These are phyloP conservation scores for Carpinus viminea DNA, from an alignment of 306 rosid species.

Conservation along the genomic window DNA sequence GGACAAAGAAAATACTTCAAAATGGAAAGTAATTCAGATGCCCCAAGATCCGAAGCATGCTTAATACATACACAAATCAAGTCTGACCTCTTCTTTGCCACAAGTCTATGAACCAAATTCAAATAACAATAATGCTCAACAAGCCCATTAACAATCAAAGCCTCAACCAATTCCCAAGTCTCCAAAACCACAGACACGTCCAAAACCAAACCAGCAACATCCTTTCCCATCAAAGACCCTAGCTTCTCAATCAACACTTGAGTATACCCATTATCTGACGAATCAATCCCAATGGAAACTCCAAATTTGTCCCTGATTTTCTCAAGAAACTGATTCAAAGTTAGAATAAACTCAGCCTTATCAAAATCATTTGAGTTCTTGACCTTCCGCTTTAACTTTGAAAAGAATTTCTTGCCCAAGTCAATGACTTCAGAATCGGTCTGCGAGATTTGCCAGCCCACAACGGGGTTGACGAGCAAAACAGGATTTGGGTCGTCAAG, in stretches of 20 bases:
- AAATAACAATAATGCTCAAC: constrained; percentile 50
- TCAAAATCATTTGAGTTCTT: constrained; percentile 34
- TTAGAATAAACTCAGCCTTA: constrained; percentile 48
- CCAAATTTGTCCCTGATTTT: constrained; percentile 43
- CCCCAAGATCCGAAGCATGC: constrained; percentile 62
- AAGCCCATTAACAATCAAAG: constrained; percentile 57
- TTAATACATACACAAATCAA: constrained; percentile 67
- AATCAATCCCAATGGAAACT: constrained; percentile 37
- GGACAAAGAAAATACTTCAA: constrained; percentile 74
- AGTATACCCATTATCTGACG: constrained; percentile 34
- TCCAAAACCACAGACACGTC: constrained; percentile 59
- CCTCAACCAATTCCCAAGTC: constrained; percentile 74
- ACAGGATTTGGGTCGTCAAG: constrained; percentile 36
- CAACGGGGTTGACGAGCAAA: constrained; percentile 43
- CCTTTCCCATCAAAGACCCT: constrained; percentile 45
- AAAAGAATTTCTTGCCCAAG: constrained; percentile 46
- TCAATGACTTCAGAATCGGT: constrained; percentile 51
- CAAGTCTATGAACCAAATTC: constrained; percentile 46
- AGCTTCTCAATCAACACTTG: constrained; percentile 48
- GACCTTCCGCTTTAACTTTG: constrained; percentile 50
- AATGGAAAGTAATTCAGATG: constrained; percentile 57
- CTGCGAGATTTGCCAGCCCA: constrained; percentile 62
- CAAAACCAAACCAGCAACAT: constrained; percentile 62
- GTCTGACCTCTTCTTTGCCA: constrained; percentile 57
- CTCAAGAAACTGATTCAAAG: constrained; percentile 55